A percentile compares a stretch with the other conserved stretches of the same genome.
Conservation (phyloP, 2,329 filamentous ascomycete genomes). For the Emydomyces testavorans region DNA sequence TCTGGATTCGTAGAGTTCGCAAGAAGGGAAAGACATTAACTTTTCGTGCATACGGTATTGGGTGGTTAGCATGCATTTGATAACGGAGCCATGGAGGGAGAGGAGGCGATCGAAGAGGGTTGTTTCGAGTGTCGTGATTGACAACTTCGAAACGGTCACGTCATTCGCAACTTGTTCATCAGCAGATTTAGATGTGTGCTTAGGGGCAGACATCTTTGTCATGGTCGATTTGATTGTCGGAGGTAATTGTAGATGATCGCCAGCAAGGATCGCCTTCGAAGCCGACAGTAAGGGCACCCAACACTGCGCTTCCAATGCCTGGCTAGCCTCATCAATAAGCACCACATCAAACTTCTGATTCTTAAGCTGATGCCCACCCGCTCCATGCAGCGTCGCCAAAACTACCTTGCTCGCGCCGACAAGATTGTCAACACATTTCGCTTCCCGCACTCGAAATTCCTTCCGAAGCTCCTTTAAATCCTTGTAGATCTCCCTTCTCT, state of each 20-base stretch:
- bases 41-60: conserved; percentile 97
- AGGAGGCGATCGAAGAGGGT: conserved; percentile 88
- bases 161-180: conserved; percentile 5
- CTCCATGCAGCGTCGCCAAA: conserved; percentile 81
- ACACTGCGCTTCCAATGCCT: conserved; percentile 90
- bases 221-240: conserved; percentile 76
- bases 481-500: conserved; percentile 68
- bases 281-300: conserved; percentile 79
- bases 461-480: conserved; percentile 77
- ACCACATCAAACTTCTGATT: conserved; percentile 81
- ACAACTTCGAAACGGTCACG: conserved; percentile 20
- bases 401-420: conserved; percentile 73
- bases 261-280: conserved; percentile 78
- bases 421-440: conserved; percentile 64
- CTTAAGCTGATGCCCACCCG: conserved; percentile 71
- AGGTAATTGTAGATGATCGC: conserved; percentile 86
- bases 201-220: background rate
- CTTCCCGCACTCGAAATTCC: conserved; percentile 78
- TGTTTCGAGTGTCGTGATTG: conserved; percentile 53
- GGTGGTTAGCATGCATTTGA: conserved; percentile 91
- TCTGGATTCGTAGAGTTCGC: conserved; percentile 71
- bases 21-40: conserved; percentile 91
- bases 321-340: conserved; percentile 89
- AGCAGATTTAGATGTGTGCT: conserved; percentile 38
- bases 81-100: conserved; percentile 62